phyloP scores from a whole-genome alignment of 2,329 filamentous ascomycete species.

The Aspergillus fischeri region DNA sequence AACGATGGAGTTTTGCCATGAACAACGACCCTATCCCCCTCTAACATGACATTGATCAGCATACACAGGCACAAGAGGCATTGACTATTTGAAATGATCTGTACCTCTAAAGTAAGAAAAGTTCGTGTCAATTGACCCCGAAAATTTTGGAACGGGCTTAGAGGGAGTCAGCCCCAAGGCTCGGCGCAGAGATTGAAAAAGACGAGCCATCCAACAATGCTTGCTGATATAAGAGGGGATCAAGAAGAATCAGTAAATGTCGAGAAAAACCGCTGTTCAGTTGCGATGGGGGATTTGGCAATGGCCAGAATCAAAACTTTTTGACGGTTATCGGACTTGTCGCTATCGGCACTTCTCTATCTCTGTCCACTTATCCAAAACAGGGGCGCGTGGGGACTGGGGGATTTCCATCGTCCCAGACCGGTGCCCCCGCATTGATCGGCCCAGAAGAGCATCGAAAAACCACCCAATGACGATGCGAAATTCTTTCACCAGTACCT shows the following conservation, averaged over 20 bases:
- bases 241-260: conserved; percentile 7
- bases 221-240: not conserved
- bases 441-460: not conserved
- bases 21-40: conserved; percentile 43
- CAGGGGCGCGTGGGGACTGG: not conserved
- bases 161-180: conserved; percentile 24
- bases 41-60: conserved; percentile 17
- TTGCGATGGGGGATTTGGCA: not conserved
- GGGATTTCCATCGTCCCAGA: not conserved
- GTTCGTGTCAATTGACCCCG: conserved; percentile 33
- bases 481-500: not conserved
- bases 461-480: not conserved
- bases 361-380: not conserved
- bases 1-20: conserved; percentile 38
- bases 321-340: not conserved
- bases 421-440: not conserved
- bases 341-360: not conserved
- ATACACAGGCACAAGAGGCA: not conserved
- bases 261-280: not conserved
- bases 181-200: conserved; percentile 30
- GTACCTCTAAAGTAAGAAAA: conserved; percentile 38
- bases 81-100: not conserved
- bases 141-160: conserved; percentile 13
- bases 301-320: not conserved
- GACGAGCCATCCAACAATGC: conserved; percentile 29